Percentiles rank a stretch among this genome's conserved stretches.
These are phyloP conservation scores for Termitomyces sp. DNA, from an alignment of 768 basidiomycete species.

Conservation along the genomic window DNA sequence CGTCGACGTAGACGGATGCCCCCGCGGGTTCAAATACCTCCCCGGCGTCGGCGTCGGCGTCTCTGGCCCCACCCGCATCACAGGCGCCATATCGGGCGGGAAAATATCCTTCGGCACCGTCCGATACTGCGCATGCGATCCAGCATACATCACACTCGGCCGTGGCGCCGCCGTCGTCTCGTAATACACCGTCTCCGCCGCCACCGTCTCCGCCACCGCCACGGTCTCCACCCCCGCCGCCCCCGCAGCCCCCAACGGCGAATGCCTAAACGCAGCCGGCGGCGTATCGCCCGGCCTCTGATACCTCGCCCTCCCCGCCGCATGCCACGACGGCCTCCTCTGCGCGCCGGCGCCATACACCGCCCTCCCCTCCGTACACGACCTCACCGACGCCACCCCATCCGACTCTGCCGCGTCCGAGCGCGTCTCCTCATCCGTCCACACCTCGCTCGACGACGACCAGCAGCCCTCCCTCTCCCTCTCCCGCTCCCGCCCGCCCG, in stretches of 20 bases:
- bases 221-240: too few species aligned
- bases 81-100: too few species aligned
- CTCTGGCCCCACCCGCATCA: slow-evolving; percentile 16
- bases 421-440: slow-evolving; percentile 70
- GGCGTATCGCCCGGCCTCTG: slow-evolving; percentile 20
- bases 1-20: slow-evolving; percentile 46
- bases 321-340: slow-evolving; percentile 47
- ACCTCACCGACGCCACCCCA: slow-evolving; percentile 64
- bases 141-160: too few species aligned
- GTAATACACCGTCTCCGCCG: slow-evolving; percentile 63
- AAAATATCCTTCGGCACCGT: too few species aligned
- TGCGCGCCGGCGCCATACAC: slow-evolving; percentile 21
- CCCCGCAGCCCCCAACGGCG: too few species aligned
- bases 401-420: slow-evolving; percentile 60
- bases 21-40: slow-evolving; percentile 33
- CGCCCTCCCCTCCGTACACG: slow-evolving; percentile 50
- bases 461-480: slow-evolving; percentile 8
- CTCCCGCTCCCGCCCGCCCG: slow-evolving; percentile 52
- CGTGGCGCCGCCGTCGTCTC: slow-evolving; percentile 41
- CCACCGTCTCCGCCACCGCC: too few species aligned
- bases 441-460: slow-evolving; percentile 57
- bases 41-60: slow-evolving; percentile 37
- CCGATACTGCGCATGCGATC: too few species aligned
- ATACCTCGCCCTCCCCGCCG: slow-evolving; percentile 19
- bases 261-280: slow-evolving; percentile 19